Evolutionary conservation across 306 rosid species (phyloP).

Genomic region (Pachyrhizus erosus): DNA sequence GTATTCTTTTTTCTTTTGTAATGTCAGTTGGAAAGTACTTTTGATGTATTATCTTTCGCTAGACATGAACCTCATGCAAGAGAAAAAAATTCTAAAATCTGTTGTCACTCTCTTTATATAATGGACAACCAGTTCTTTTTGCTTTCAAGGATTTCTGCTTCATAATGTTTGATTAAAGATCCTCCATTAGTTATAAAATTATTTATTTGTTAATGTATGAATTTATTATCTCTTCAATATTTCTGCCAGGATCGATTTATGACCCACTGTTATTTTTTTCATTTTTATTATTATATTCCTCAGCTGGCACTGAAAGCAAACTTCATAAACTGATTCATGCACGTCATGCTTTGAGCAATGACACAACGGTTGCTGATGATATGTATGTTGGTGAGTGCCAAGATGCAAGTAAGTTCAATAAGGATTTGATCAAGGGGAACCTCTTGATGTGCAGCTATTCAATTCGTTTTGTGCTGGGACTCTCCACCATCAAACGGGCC

Average conservation of each 20-base stretch:
- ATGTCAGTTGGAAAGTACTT: neutral
- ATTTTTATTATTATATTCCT: conserved; percentile 30
- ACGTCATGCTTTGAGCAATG: conserved; percentile 72
- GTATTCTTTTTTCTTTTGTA: neutral
- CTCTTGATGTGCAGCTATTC: conserved; percentile 97
- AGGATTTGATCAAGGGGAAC: conserved; percentile 69
- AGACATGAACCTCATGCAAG: neutral
- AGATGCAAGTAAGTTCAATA: conserved; percentile 67
- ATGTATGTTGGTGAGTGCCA: conserved; percentile 96
- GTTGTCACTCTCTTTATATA: neutral
- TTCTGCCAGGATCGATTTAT: conserved; percentile 17
- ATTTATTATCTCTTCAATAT: neutral
- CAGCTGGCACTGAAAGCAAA: conserved; percentile 78
- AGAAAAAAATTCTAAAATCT: neutral
- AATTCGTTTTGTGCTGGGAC: conserved; percentile 90
- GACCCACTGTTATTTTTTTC: conserved; percentile 26
- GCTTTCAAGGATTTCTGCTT: conserved; percentile 1
- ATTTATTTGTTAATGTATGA: conserved; percentile 9
- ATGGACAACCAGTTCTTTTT: conserved; percentile 14
- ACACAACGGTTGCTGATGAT: conserved; percentile 53
- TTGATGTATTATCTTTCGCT: neutral
- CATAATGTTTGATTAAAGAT: neutral
- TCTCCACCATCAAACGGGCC: conserved; percentile 77
- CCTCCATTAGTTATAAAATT: neutral
- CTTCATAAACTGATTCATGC: conserved; percentile 76